phyloP scores from a whole-genome alignment of 306 rosid genomes.

The Pterocarpus santalinus region DNA sequence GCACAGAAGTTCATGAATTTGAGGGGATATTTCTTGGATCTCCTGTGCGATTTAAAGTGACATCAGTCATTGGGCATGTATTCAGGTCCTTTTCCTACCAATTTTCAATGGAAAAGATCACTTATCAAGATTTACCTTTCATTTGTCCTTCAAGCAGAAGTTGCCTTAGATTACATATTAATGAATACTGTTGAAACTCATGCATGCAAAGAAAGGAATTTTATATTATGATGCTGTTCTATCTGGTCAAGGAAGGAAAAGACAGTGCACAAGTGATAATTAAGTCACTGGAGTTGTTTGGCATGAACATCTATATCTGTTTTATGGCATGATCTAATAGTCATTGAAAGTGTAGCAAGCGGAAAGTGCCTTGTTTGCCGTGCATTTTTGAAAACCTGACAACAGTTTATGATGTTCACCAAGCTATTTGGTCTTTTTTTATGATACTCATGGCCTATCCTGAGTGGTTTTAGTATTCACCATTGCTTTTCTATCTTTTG shows the following conservation, averaged over 20 bases:
- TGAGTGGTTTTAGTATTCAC: slow-evolving; percentile 48
- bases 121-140: slow-evolving; percentile 30
- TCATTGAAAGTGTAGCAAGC: slow-evolving; percentile 31
- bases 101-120: slow-evolving; percentile 27
- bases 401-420: slow-evolving; percentile 29
- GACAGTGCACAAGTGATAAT: slow-evolving; percentile 17
- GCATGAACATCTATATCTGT: slow-evolving; percentile 2
- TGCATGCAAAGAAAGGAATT: slow-evolving; percentile 15
- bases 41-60: slow-evolving; percentile 73
- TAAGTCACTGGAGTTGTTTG: slow-evolving; percentile 36
- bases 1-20: slow-evolving; percentile 90
- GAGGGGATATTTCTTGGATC: slow-evolving; percentile 73
- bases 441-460: slow-evolving; percentile 30
- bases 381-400: not conserved
- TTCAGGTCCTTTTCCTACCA: slow-evolving; percentile 75
- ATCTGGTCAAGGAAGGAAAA: slow-evolving; percentile 42
- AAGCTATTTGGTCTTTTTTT: slow-evolving; percentile 25
- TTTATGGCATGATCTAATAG: slow-evolving; percentile 11
- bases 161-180: slow-evolving; percentile 13
- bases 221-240: slow-evolving; percentile 14
- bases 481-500: slow-evolving; percentile 47
- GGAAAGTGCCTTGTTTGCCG: slow-evolving; percentile 7
- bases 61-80: slow-evolving; percentile 96
- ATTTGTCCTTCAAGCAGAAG: slow-evolving; percentile 11
- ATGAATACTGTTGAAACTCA: slow-evolving; percentile 26